These are phyloP conservation scores for Leishmania mexicana DNA, from an alignment of 208 protist genomes.

Conservation along the genomic window DNA sequence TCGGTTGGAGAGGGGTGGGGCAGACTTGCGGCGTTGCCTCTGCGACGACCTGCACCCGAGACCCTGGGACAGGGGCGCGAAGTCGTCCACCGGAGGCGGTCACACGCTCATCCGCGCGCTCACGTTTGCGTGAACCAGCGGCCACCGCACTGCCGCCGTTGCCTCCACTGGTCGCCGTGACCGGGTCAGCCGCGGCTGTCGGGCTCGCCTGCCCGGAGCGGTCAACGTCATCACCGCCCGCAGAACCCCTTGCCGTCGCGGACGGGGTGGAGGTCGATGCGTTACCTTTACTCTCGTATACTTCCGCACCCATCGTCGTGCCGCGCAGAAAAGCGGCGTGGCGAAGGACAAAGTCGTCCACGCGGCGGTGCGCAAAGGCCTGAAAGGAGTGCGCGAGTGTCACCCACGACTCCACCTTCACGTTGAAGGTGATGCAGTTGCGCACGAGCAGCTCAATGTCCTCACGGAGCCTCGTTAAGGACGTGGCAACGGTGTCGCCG, in stretches of 20 bases:
- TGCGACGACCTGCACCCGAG: constrained; percentile 15
- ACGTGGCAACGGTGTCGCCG: constrained; percentile 64
- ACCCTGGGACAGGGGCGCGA: neutral
- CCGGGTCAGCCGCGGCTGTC: neutral
- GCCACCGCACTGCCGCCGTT: neutral
- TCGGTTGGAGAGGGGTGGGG: constrained; percentile 75
- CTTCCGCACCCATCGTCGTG: constrained; percentile 54
- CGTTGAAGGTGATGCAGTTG: constrained; percentile 89
- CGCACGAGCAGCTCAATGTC: constrained; percentile 85
- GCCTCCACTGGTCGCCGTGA: neutral
- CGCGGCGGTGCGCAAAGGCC: constrained; percentile 64
- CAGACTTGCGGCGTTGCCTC: constrained; percentile 29
- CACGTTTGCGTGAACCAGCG: constrained; percentile 10
- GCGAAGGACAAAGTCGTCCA: constrained; percentile 83
- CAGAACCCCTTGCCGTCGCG: neutral
- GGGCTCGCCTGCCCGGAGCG: neutral
- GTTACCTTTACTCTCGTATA: constrained; percentile 5
- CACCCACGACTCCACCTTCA: constrained; percentile 63
- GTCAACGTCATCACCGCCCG: neutral
- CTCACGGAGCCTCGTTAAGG: constrained; percentile 52
- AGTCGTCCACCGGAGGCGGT: neutral
- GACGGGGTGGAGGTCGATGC: neutral
- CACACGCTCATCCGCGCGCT: constrained; percentile 6
- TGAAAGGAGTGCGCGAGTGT: constrained; percentile 71
- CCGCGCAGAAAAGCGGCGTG: constrained; percentile 57